Conservation (phyloP, 352 stramenopile genomes). For the Globisporangium abappressorium region DNA sequence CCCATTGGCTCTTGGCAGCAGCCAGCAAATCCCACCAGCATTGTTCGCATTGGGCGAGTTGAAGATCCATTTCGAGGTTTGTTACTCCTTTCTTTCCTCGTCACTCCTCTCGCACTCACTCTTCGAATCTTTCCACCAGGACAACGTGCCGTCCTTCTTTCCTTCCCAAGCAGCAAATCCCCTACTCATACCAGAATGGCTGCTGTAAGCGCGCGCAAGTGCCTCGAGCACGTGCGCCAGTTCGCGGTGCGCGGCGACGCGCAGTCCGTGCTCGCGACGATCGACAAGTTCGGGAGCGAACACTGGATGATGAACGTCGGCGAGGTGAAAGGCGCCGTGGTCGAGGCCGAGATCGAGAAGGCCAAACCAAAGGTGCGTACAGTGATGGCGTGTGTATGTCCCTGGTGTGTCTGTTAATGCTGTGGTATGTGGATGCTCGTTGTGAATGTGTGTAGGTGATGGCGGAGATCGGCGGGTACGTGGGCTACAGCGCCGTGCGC, state of each 20-base stretch:
- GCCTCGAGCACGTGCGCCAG: conserved; percentile 35
- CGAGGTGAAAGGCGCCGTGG: conserved; percentile 17
- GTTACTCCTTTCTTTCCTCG: too few relatives aligned
- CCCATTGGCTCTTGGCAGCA: too few relatives aligned
- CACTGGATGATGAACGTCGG: conserved; percentile 46
- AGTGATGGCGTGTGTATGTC: neutral
- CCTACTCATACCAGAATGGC: neutral
- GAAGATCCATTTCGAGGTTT: too few relatives aligned
- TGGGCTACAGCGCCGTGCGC: conserved; percentile 44
- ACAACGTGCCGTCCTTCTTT: neutral
- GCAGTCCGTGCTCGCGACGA: conserved; percentile 29
- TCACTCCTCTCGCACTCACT: neutral
- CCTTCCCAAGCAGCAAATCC: neutral
- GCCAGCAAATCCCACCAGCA: too few relatives aligned
- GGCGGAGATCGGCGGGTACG: conserved; percentile 39
- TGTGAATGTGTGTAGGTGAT: conserved; percentile 16
- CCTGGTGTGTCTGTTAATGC: neutral
- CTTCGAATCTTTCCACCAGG: neutral
- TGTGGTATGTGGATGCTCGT: neutral
- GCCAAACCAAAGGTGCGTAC: conserved; percentile 22
- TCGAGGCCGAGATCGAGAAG: conserved; percentile 36
- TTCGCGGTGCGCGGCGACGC: conserved; percentile 30
- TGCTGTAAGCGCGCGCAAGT: conserved; percentile 4
- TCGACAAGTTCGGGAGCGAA: conserved; percentile 30
- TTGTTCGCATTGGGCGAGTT: too few relatives aligned